Percentiles rank a stretch among this genome's conserved stretches.
phyloP scores from a whole-genome alignment of 495 filamentous ascomycete genomes.

The Penicillium tannophilum region DNA sequence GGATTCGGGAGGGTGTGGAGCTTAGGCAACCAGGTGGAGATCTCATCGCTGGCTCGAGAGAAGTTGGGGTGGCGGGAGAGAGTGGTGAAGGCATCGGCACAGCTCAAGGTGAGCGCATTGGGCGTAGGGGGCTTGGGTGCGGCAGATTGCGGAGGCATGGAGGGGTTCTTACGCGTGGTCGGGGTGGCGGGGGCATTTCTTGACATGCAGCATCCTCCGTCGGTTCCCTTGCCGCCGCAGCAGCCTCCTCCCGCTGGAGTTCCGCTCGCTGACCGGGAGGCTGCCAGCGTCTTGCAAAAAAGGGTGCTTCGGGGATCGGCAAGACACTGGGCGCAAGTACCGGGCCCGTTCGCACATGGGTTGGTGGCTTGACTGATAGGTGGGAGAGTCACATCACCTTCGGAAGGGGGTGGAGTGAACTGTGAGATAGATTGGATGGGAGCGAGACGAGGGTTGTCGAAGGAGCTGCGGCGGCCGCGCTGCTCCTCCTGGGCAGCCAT shows the following conservation, averaged over 20 bases:
- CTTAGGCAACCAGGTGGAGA: conserved; percentile 74
- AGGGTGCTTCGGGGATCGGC: conserved; percentile 76
- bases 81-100: conserved; percentile 81
- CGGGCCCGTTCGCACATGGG: conserved; percentile 70
- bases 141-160: conserved; percentile 29
- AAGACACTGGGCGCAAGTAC: conserved; percentile 78
- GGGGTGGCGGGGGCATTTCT: conserved; percentile 33
- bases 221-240: conserved; percentile 51
- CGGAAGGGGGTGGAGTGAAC: conserved; percentile 71
- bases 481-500: conserved; percentile 56
- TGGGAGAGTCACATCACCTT: conserved; percentile 56
- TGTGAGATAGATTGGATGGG: conserved; percentile 54
- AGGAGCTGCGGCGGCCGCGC: conserved; percentile 31
- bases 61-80: conserved; percentile 80
- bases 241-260: conserved; percentile 49
- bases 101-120: conserved; percentile 53
- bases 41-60: conserved; percentile 71
- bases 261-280: conserved; percentile 55
- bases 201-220: conserved; percentile 56
- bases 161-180: conserved; percentile 30
- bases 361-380: conserved; percentile 48
- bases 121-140: conserved; percentile 32
- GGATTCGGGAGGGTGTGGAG: conserved; percentile 61
- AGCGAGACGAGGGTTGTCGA: conserved; percentile 50
- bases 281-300: conserved; percentile 84